A percentile compares a stretch with the other conserved stretches of the same genome.
These are phyloP conservation scores for Mycena crocata DNA, from an alignment of 768 basidiomycete species.

Conservation along the genomic window DNA sequence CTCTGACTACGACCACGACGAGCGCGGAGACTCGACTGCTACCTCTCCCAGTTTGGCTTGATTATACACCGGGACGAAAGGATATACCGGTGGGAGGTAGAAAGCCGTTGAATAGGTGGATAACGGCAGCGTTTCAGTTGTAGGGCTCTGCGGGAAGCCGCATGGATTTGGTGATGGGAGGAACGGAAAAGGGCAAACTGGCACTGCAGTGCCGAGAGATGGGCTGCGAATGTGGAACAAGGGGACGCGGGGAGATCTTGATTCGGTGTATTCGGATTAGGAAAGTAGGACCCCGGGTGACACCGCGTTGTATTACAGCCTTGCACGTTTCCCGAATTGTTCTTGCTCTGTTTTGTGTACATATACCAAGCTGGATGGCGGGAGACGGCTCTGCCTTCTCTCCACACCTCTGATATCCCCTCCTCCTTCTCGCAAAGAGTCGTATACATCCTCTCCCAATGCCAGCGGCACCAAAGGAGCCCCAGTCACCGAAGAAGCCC, in stretches of 20 bases:
- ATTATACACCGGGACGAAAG: background rate
- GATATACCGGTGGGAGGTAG: background rate
- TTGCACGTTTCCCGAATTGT: slow-evolving; percentile 15
- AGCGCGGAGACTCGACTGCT: too few relatives aligned
- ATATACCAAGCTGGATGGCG: slow-evolving; percentile 29
- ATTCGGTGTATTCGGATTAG: background rate
- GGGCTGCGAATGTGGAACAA: slow-evolving; percentile 6
- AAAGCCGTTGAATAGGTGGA: slow-evolving; percentile 1
- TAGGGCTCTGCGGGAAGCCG: slow-evolving; percentile 12
- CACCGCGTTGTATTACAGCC: background rate
- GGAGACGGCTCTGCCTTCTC: slow-evolving; percentile 22
- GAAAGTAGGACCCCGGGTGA: background rate
- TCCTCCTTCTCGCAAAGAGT: slow-evolving; percentile 30
- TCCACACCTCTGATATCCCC: slow-evolving; percentile 19
- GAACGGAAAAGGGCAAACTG: background rate
- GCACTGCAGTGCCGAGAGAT: background rate
- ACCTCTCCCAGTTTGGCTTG: slow-evolving; percentile 5
- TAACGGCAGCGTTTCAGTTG: slow-evolving; percentile 1
- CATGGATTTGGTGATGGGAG: slow-evolving; percentile 10
- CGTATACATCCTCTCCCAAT: slow-evolving; percentile 35
- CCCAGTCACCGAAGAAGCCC: slow-evolving; percentile 55
- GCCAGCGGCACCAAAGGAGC: slow-evolving; percentile 57
- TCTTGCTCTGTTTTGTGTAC: slow-evolving; percentile 27
- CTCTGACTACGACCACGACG: too few relatives aligned
- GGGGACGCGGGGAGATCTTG: slow-evolving; percentile 16